Percentiles rank a stretch among this genome's conserved stretches.
Evolutionary conservation across 208 protist genomes (phyloP).

Genomic region (Wallacemonas sp.): DNA sequence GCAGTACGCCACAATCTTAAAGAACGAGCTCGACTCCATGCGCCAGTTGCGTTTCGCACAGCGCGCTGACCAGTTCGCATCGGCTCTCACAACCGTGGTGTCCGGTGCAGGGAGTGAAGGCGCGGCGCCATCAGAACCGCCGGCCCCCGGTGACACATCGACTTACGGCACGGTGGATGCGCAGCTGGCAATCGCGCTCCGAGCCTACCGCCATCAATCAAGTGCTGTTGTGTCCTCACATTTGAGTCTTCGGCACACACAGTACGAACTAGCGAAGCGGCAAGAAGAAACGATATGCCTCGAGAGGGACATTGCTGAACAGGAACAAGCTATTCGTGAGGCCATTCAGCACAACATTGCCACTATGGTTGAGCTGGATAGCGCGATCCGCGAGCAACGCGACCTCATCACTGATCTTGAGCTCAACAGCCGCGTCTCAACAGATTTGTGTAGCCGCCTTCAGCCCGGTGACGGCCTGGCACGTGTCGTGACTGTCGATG

Average conservation of each 20-base stretch:
- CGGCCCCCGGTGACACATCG: background rate
- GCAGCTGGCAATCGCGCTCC: background rate
- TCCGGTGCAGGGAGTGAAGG: background rate
- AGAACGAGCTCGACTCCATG: constrained; percentile 67
- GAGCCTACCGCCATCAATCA: background rate
- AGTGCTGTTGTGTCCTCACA: background rate
- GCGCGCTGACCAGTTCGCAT: background rate
- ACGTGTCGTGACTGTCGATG: constrained; percentile 1
- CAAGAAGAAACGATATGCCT: constrained; percentile 20
- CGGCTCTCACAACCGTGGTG: background rate
- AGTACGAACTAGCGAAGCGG: constrained; percentile 27
- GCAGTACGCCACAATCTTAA: constrained; percentile 76
- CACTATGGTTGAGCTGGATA: constrained; percentile 30
- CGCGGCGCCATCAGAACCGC: too few relatives aligned
- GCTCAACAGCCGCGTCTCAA: constrained; percentile 30
- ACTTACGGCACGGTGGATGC: background rate
- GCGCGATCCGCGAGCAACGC: constrained; percentile 47
- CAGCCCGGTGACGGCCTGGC: background rate
- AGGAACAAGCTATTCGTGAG: background rate
- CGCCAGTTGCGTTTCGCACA: constrained; percentile 23
- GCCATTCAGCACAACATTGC: constrained; percentile 45
- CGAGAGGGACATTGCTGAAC: constrained; percentile 33
- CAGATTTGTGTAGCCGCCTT: constrained; percentile 1
- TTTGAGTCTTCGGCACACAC: constrained; percentile 17
- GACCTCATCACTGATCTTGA: constrained; percentile 66